A percentile compares a stretch with the other conserved stretches of the same genome.
These are phyloP conservation scores for Protea cynaroides DNA, from an alignment of 164 flowering plant species.

Conservation along the genomic window DNA sequence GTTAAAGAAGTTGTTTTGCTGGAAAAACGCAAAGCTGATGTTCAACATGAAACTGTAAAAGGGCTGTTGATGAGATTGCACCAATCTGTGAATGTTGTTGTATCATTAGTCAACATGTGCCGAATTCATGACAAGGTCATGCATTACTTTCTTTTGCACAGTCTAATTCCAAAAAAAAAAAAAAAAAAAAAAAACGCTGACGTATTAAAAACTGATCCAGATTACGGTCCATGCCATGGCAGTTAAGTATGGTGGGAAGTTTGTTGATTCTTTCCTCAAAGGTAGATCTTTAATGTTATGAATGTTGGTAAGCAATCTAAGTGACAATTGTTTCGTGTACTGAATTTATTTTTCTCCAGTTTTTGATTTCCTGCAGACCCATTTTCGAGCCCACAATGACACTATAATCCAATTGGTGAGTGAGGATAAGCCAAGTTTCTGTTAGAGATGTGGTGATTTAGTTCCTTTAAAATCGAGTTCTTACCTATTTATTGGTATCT, in stretches of 20 bases:
- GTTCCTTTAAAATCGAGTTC: neutral
- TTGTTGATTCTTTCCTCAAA: slow-evolving; percentile 71
- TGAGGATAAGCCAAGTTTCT: slow-evolving; percentile 3
- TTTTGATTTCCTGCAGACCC: slow-evolving; percentile 60
- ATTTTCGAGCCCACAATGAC: slow-evolving; percentile 48
- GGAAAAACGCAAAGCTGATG: slow-evolving; percentile 32
- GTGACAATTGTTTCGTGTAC: slow-evolving; percentile 5
- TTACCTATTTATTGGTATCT: slow-evolving; percentile 3
- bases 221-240: slow-evolving; percentile 66
- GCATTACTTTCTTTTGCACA: neutral
- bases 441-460: neutral
- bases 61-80: slow-evolving; percentile 35
- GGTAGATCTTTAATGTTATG: slow-evolving; percentile 29
- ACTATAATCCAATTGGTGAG: slow-evolving; percentile 61
- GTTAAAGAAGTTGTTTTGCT: slow-evolving; percentile 43
- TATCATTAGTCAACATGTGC: slow-evolving; percentile 67
- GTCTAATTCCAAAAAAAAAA: no score
- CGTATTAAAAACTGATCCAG: slow-evolving; percentile 26
- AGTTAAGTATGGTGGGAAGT: slow-evolving; percentile 80
- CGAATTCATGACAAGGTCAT: slow-evolving; percentile 66
- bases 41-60: slow-evolving; percentile 33
- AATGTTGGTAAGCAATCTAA: neutral
- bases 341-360: slow-evolving; percentile 40
- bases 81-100: slow-evolving; percentile 60
- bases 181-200: no score